phyloP scores from a whole-genome alignment of 306 rosid genomes.

The Mucuna pruriens region DNA sequence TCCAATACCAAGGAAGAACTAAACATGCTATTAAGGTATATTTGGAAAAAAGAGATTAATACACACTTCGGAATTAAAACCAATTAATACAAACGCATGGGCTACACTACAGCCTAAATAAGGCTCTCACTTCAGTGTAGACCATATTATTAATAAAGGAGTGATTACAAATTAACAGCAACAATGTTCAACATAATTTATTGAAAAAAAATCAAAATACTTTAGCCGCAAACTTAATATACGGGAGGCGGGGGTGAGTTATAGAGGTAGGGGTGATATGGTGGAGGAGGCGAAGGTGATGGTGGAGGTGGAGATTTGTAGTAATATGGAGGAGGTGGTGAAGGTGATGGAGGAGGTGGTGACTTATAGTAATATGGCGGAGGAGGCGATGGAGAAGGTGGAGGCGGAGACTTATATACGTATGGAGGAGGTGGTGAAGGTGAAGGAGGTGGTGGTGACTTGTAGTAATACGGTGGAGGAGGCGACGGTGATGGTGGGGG shows the following conservation, averaged over 20 bases:
- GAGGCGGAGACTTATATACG: not conserved
- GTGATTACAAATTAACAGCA: not conserved
- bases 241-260: constrained; percentile 12
- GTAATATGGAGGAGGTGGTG: constrained; percentile 7
- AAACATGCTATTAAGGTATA: not conserved
- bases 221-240: not conserved
- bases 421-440: constrained; percentile 22
- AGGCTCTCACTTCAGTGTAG: not conserved
- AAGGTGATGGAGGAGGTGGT: constrained; percentile 11
- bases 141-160: not conserved
- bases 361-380: not conserved
- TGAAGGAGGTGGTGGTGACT: constrained; percentile 7
- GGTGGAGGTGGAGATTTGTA: constrained; percentile 13
- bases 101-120: not conserved
- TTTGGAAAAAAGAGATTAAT: not conserved
- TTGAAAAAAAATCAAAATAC: not conserved
- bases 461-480: not conserved
- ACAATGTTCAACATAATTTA: not conserved
- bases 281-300: constrained; percentile 11
- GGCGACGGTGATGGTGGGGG: constrained; percentile 8
- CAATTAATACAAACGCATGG: not conserved
- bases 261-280: constrained; percentile 3
- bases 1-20: not conserved
- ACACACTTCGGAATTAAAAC: not conserved
- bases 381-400: constrained; percentile 2